phyloP scores from a whole-genome alignment of 2,329 filamentous ascomycete species.

The Colletotrichum salicis region DNA sequence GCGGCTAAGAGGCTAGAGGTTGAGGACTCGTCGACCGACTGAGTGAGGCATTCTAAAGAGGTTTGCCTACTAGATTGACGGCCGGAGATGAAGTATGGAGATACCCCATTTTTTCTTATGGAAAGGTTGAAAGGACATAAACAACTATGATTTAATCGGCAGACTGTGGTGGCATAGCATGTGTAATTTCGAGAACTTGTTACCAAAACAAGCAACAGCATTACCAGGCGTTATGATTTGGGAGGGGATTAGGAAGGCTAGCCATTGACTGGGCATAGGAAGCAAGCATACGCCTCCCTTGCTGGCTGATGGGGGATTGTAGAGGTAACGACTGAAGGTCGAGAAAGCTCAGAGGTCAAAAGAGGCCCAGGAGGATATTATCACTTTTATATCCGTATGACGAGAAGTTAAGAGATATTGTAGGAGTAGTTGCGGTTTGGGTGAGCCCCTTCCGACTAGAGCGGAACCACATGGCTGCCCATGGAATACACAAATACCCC shows the following conservation, averaged over 20 bases:
- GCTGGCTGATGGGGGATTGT: no score
- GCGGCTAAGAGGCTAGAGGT: slow-evolving; percentile 65
- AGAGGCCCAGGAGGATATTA: not conserved
- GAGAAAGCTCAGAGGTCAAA: not conserved
- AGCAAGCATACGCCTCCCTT: not conserved
- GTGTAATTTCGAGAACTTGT: slow-evolving; percentile 17
- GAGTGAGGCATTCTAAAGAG: not conserved
- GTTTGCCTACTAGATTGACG: not conserved
- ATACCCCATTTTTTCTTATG: not conserved
- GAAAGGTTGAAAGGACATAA: not conserved
- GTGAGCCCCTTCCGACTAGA: not conserved
- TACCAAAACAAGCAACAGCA: slow-evolving; percentile 17
- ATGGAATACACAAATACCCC: not conserved
- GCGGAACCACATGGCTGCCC: not conserved
- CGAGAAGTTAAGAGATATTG: not conserved
- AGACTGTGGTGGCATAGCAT: slow-evolving; percentile 16
- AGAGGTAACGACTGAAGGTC: no score
- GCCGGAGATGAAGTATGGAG: not conserved
- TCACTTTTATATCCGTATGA: not conserved
- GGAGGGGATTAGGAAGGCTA: not conserved
- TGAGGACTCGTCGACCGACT: slow-evolving; percentile 55
- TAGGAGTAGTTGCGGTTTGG: not conserved
- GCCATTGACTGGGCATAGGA: not conserved
- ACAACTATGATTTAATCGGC: slow-evolving; percentile 10
- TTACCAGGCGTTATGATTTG: slow-evolving; percentile 16